phyloP scores from a whole-genome alignment of 2,329 filamentous ascomycete genomes.

The Xylariaceae sp. region DNA sequence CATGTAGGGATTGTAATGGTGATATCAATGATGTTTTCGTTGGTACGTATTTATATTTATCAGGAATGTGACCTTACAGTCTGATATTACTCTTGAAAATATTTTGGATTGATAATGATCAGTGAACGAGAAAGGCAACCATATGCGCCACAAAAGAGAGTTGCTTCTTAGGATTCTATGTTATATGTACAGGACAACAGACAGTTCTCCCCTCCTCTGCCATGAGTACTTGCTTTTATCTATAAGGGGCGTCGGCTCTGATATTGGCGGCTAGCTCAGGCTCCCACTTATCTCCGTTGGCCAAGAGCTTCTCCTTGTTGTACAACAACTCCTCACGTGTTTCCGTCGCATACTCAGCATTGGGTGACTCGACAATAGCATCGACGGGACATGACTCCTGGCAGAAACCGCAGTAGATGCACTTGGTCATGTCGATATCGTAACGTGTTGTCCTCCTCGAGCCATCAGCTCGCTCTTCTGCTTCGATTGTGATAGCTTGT shows the following conservation, averaged over 20 bases:
- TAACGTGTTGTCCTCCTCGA: slow-evolving; percentile 95
- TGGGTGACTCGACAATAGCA: slow-evolving; percentile 75
- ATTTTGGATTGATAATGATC: too few relatives aligned
- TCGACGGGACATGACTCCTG: slow-evolving; percentile 99
- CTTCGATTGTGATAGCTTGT: slow-evolving; percentile 98
- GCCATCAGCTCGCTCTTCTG: slow-evolving; percentile 95
- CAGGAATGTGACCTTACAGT: too few relatives aligned
- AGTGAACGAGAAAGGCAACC: not conserved
- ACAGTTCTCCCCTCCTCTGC: not conserved
- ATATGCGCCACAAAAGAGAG: slow-evolving; percentile 24
- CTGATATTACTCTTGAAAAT: too few relatives aligned
- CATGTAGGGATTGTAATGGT: too few relatives aligned
- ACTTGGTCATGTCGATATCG: slow-evolving; percentile 99
- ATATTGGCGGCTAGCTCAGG: slow-evolving; percentile 92
- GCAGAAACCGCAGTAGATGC: slow-evolving; percentile 99
- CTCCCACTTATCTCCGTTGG: slow-evolving; percentile 97
- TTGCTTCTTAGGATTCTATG: slow-evolving; percentile 23
- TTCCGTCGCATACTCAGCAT: slow-evolving; percentile 69
- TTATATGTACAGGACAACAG: slow-evolving; percentile 28
- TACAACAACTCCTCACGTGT: slow-evolving; percentile 92
- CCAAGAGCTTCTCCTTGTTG: slow-evolving; percentile 93
- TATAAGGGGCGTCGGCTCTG: slow-evolving; percentile 90
- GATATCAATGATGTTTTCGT: too few relatives aligned
- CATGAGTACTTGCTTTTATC: slow-evolving; percentile 59
- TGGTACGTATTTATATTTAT: too few relatives aligned